Conservation (phyloP, 768 basidiomycete species). For the Chlorophyllum brunneum region DNA sequence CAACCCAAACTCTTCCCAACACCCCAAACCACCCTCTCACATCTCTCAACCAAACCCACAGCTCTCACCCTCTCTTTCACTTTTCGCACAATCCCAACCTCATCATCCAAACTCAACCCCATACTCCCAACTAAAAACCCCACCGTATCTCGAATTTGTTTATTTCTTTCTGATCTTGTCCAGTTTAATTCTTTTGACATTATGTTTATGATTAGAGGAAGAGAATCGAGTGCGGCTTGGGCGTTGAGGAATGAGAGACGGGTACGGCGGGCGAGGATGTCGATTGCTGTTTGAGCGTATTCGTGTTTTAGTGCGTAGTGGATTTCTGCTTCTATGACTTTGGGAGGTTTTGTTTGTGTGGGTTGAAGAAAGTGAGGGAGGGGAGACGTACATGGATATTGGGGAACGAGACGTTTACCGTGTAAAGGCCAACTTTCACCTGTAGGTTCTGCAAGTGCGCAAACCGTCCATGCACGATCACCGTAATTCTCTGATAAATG, state of each 20-base stretch:
- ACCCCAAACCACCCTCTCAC: constrained; percentile 15
- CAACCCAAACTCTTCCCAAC: neutral
- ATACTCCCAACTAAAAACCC: constrained; percentile 78
- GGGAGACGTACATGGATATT: constrained; percentile 67
- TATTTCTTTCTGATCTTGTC: constrained; percentile 51
- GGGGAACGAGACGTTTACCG: constrained; percentile 63
- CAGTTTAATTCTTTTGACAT: constrained; percentile 87
- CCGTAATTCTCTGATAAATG: constrained; percentile 94
- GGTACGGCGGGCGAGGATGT: constrained; percentile 89
- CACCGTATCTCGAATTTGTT: constrained; percentile 57
- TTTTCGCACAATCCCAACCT: constrained; percentile 31
- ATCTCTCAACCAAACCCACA: constrained; percentile 15
- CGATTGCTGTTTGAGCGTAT: constrained; percentile 88
- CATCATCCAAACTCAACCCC: constrained; percentile 80
- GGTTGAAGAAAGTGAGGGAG: neutral
- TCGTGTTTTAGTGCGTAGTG: constrained; percentile 86
- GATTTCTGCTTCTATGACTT: constrained; percentile 90
- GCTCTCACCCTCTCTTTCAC: constrained; percentile 20
- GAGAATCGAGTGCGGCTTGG: constrained; percentile 75
- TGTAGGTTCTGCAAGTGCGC: constrained; percentile 72
- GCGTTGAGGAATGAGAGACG: constrained; percentile 93
- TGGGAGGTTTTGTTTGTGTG: neutral
- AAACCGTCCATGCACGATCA: constrained; percentile 94
- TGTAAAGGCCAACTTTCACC: constrained; percentile 84
- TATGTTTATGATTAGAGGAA: constrained; percentile 87